Conservation (phyloP, 129 eudicot genomes). For the Logfia minima region DNA sequence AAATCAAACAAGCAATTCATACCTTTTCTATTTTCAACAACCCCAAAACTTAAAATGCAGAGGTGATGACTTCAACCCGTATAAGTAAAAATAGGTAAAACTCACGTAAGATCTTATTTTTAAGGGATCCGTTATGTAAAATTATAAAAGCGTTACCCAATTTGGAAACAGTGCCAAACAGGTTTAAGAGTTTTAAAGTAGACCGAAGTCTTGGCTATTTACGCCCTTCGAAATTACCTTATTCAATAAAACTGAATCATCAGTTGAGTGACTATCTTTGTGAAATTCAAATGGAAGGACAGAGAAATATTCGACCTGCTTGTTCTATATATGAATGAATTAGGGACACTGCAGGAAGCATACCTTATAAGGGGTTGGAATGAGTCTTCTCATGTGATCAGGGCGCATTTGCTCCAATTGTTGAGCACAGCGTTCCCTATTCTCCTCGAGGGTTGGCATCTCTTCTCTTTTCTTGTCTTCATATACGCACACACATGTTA, state of each 20-base stretch:
- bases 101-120: background rate
- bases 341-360: background rate
- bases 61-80: background rate
- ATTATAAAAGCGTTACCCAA: background rate
- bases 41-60: background rate
- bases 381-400: slow-evolving; percentile 94
- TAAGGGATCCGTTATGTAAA: background rate
- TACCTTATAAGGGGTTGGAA: slow-evolving; percentile 99
- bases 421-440: slow-evolving; percentile 62
- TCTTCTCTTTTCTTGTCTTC: slow-evolving; percentile 73
- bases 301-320: background rate
- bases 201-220: background rate
- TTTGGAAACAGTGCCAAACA: background rate
- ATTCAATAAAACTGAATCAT: background rate
- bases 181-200: background rate
- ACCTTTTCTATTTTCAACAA: background rate
- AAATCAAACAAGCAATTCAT: background rate
- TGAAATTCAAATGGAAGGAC: too few species aligned
- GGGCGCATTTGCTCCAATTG: slow-evolving; percentile 91
- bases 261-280: background rate
- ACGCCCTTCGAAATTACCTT: background rate
- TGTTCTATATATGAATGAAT: background rate
- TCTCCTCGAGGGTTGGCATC: slow-evolving; percentile 62
- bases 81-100: background rate
- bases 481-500: slow-evolving; percentile 8